A percentile compares a stretch with the other conserved stretches of the same genome.
These are phyloP conservation scores for Aspergillus ustus DNA, from an alignment of 2,329 filamentous ascomycete species.

Conservation along the genomic window DNA sequence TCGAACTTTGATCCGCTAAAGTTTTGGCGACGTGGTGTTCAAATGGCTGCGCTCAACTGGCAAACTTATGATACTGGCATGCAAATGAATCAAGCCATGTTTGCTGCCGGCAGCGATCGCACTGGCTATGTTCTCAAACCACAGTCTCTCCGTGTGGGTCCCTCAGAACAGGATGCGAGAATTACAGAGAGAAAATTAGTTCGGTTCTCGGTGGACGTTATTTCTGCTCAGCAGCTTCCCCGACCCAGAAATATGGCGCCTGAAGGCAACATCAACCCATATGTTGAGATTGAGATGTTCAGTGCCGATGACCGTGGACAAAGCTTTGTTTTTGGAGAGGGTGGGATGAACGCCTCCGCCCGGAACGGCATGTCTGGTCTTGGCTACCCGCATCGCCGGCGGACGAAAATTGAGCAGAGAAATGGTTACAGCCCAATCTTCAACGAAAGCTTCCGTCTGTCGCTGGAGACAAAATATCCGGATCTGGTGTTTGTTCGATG, in stretches of 20 bases:
- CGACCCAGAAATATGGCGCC: constrained; percentile 74
- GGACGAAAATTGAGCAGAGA: constrained; percentile 78
- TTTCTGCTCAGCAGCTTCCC: constrained; percentile 94
- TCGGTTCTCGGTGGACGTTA: constrained; percentile 81
- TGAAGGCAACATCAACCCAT: constrained; percentile 82
- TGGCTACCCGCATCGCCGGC: constrained; percentile 73
- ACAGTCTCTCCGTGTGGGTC: constrained; percentile 68
- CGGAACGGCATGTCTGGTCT: constrained; percentile 69
- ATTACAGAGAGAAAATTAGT: constrained; percentile 82
- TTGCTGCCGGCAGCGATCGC: constrained; percentile 81
- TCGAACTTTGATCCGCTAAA: constrained; percentile 93
- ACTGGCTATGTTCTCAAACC: constrained; percentile 96
- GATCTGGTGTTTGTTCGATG: constrained; percentile 92
- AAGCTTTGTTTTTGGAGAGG: constrained; percentile 68
- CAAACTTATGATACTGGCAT: constrained; percentile 96
- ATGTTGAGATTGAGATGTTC: constrained; percentile 93
- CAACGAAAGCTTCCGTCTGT: constrained; percentile 77
- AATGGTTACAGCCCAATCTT: constrained; percentile 96
- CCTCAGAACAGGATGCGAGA: constrained; percentile 38
- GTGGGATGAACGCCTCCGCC: constrained; percentile 67
- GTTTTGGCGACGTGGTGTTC: constrained; percentile 93
- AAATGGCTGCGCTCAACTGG: constrained; percentile 98
- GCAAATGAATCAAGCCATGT: constrained; percentile 98
- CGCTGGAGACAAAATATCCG: constrained; percentile 89
- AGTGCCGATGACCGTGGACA: constrained; percentile 90